Percentiles rank a stretch among this genome's conserved stretches.
phyloP scores from a whole-genome alignment of 805 yeast genomes.

The Cyberlindnera bimundalis region DNA sequence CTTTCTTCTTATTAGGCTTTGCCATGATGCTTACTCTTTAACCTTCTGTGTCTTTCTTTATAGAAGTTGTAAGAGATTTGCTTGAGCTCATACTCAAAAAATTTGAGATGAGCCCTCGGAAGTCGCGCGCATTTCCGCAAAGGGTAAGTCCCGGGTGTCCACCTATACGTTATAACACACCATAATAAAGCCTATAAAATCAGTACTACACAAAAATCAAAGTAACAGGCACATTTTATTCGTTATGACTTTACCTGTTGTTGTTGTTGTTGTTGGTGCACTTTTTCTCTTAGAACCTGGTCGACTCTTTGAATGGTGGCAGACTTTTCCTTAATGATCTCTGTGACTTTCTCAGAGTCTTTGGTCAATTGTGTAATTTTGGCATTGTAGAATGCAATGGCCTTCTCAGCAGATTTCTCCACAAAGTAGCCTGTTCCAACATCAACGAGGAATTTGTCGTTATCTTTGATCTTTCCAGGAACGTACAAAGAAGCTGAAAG shows the following conservation, averaged over 20 bases:
- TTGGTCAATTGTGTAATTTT: conserved; percentile 69
- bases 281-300: conserved; percentile 48
- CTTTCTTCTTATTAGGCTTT: neutral
- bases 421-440: conserved; percentile 96
- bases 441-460: conserved; percentile 77
- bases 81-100: neutral
- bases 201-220: too few species aligned
- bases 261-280: conserved; percentile 31
- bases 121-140: neutral
- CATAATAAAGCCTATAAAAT: too few species aligned
- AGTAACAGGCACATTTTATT: too few species aligned
- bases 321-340: conserved; percentile 71
- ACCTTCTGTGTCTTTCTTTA: neutral
- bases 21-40: neutral
- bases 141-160: too few species aligned
- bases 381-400: conserved; percentile 65
- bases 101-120: conserved; percentile 12
- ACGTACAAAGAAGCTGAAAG: conserved; percentile 85
- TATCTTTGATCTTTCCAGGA: conserved; percentile 72
- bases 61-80: neutral
- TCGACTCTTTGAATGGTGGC: conserved; percentile 62
- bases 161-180: too few species aligned
- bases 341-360: conserved; percentile 71
- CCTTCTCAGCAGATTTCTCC: conserved; percentile 67
- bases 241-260: conserved; percentile 5